These are phyloP conservation scores for Seiridium unicorne DNA, from an alignment of 2,329 filamentous ascomycete species.

Conservation along the genomic window DNA sequence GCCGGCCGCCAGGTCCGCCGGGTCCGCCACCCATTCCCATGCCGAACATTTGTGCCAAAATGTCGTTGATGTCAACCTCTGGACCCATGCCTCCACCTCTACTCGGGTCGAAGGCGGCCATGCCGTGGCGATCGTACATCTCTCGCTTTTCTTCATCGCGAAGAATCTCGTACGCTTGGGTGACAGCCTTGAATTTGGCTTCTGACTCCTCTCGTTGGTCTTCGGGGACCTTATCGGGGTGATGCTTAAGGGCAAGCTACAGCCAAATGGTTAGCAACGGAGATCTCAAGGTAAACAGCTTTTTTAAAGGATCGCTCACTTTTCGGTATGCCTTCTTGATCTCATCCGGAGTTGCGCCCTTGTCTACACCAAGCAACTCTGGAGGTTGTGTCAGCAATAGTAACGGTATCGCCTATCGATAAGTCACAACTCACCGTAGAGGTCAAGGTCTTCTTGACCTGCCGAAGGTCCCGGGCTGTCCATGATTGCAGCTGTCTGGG, in stretches of 20 bases:
- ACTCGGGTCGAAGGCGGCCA: conserved; percentile 87
- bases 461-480: conserved; percentile 20
- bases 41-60: conserved; percentile 89
- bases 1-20: conserved; percentile 42
- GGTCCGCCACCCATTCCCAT: conserved; percentile 56
- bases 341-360: conserved; percentile 70
- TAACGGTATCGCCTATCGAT: background rate
- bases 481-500: conserved; percentile 17
- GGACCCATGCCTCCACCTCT: conserved; percentile 61
- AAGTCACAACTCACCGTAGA: conserved; percentile 46
- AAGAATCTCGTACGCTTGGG: conserved; percentile 96
- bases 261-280: background rate
- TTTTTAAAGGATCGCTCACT: conserved; percentile 44
- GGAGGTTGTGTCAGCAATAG: conserved; percentile 9
- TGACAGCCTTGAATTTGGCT: conserved; percentile 87
- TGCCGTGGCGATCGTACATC: conserved; percentile 90
- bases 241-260: conserved; percentile 81
- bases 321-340: conserved; percentile 97
- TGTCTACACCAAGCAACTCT: conserved; percentile 80
- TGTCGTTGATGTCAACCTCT: conserved; percentile 87
- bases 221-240: conserved; percentile 94
- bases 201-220: conserved; percentile 83
- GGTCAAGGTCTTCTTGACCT: conserved; percentile 49
- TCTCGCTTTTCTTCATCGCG: conserved; percentile 91
- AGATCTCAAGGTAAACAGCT: background rate